Evolutionary conservation across 495 filamentous ascomycete species (phyloP).

Genomic region (Aeminium ludgeri): DNA sequence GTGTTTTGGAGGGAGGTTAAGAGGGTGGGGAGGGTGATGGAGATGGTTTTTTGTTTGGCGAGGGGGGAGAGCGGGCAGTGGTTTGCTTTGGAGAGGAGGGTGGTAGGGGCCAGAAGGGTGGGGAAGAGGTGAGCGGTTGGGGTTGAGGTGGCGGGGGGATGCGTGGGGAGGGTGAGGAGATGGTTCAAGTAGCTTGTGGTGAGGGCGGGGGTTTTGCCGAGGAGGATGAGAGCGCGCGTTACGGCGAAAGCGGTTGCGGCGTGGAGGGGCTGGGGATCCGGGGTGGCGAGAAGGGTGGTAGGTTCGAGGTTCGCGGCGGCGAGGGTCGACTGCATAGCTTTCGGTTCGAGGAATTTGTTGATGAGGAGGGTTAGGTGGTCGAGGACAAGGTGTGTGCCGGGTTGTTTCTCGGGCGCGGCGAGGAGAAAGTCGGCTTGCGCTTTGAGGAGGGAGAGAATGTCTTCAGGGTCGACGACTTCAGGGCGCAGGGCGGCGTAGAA

Average conservation of each 20-base stretch:
- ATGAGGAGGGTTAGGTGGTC: conserved; percentile 44
- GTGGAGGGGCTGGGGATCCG: not conserved
- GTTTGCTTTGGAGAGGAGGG: conserved; percentile 47
- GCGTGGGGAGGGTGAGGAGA: conserved; percentile 41
- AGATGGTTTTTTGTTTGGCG: conserved; percentile 49
- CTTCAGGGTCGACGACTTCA: conserved; percentile 23
- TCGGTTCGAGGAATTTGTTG: conserved; percentile 47
- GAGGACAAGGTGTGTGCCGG: conserved; percentile 18
- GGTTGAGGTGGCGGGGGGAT: conserved; percentile 16
- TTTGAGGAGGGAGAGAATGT: conserved; percentile 21
- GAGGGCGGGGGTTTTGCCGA: conserved; percentile 22
- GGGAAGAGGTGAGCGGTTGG: conserved; percentile 42
- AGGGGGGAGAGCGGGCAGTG: conserved; percentile 47
- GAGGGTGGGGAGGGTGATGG: conserved; percentile 42
- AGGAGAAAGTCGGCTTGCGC: conserved; percentile 8
- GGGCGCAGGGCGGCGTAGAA: conserved; percentile 32
- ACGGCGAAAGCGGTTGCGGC: conserved; percentile 26
- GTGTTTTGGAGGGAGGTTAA: conserved; percentile 36
- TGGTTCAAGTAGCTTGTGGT: conserved; percentile 31
- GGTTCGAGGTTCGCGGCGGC: conserved; percentile 22
- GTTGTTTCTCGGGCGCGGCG: not conserved
- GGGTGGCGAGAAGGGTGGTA: conserved; percentile 1
- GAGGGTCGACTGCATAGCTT: conserved; percentile 24
- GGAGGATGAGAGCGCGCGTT: conserved; percentile 26
- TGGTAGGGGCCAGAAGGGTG: conserved; percentile 44